Base-by-base conservation (phyloP, 139 green algal genomes). In the Tetradesmus obliquus region DNA sequence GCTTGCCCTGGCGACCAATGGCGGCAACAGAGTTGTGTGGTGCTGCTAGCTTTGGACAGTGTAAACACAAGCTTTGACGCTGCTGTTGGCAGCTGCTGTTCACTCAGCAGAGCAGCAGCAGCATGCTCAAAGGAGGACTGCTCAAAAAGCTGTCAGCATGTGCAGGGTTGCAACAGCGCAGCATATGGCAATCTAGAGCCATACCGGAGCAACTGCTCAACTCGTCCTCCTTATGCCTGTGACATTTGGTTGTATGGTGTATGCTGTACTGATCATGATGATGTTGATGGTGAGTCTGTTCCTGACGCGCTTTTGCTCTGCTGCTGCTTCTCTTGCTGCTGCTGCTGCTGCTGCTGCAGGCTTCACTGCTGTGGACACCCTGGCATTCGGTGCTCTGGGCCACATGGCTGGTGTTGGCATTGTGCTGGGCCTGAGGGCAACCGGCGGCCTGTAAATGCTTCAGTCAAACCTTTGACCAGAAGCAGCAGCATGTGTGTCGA, bases 351-450 rank as follows among this genome's bases (percentile, higher is more conserved):
- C 3, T 87, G 55, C 79, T 82, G 89, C 95, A 97, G 96, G 98
- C 85, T 99, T 99, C 96, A 99, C 98, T 55, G 94, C 94, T 32
- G 95, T 96, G 15, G 98, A 99, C 90, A 95, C 97, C 55, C 94
- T 99, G 55, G 97, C 96, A 20, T 96, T 96, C 74, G 98, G 98
- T 69, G 94, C 96, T 20, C 92, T 98, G 24, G 97, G 97, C 79
- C 96, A 98, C 88, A 91, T 89, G 3, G 91, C 98, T n/a, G 97
- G 95, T 54, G 94, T 95, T 1, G 97, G 97, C 84, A 96, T 98
- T n/a, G 95, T 99, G 5, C 94, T 99, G 87, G 96, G 96, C 82
- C 95, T 98, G 19, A 71, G 90, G 45, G 90, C 83, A 57, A 92
- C 69, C 20, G 90, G 90, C 55, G 53, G 55, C 55, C 55, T 92